Percentiles rank a stretch among this genome's conserved stretches.
phyloP scores from a whole-genome alignment of 2,329 filamentous ascomycete genomes.

The Fusarium burgessii region DNA sequence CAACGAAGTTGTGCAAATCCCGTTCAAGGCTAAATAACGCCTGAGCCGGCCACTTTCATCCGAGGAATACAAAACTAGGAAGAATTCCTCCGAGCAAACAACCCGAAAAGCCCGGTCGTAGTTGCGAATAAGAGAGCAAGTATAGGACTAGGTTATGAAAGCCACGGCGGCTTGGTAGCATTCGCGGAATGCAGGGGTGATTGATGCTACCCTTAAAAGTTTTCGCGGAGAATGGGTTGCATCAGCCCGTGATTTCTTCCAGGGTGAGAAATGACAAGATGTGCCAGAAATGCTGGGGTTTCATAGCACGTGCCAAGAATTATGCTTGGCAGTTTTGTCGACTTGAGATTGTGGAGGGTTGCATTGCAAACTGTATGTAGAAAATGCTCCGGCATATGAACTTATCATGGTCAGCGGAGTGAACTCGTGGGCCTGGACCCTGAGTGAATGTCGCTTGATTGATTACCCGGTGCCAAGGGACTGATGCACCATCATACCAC shows the following conservation, averaged over 20 bases:
- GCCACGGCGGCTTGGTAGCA: constrained; percentile 5
- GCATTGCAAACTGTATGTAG: background rate
- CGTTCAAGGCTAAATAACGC: background rate
- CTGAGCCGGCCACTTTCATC: background rate
- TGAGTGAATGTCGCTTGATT: background rate
- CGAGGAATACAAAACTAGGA: background rate
- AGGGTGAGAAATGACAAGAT: background rate
- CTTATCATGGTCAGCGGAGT: background rate
- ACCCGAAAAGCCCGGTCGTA: background rate
- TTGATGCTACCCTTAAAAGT: background rate
- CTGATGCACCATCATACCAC: background rate
- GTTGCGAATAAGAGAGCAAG: background rate
- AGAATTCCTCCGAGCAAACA: background rate
- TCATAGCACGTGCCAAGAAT: background rate
- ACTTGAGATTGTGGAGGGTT: background rate
- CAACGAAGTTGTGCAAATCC: no score
- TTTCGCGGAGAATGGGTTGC: background rate
- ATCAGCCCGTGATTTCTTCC: background rate
- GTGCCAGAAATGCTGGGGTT: background rate
- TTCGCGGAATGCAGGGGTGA: background rate
- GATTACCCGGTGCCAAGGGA: background rate
- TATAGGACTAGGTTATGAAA: background rate
- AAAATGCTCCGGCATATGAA: background rate
- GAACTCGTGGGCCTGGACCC: background rate
- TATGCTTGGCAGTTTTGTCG: background rate